Evolutionary conservation across 2,329 filamentous ascomycete species (phyloP).

Genomic region (Apiospora hydei): DNA sequence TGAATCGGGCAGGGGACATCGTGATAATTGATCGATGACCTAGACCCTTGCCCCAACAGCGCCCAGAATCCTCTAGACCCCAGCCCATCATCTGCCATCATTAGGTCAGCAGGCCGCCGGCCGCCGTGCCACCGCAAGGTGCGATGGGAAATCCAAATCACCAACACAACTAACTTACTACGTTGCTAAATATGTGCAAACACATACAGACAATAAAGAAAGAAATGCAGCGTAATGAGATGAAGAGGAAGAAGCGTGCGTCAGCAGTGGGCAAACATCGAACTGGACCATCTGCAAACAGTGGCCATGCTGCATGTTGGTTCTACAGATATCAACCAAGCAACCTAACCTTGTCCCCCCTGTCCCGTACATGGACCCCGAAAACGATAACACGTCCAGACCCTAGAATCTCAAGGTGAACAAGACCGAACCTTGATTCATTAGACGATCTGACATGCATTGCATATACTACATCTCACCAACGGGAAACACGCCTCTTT

Average conservation of each 20-base stretch:
- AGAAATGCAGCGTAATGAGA: not conserved
- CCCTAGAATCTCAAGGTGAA: conserved; percentile 8
- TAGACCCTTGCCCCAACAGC: not conserved
- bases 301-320: not conserved
- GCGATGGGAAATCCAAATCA: not conserved
- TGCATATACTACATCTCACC: conserved; percentile 9
- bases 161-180: conserved; percentile 1
- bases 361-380: conserved; percentile 10
- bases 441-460: conserved; percentile 15
- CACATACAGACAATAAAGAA: not conserved
- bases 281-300: not conserved
- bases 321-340: not conserved
- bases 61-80: conserved; percentile 5
- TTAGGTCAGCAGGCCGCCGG: conserved; percentile 5
- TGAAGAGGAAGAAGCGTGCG: not conserved
- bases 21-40: not conserved
- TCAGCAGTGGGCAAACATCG: not conserved
- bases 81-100: not conserved
- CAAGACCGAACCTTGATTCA: not conserved
- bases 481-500: not conserved
- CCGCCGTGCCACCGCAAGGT: not conserved
- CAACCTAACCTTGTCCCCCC: not conserved
- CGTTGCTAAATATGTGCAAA: not conserved
- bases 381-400: not conserved
- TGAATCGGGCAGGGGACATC: not conserved